Evolutionary conservation across 441 rosid genomes (phyloP), one percentile per base, ranked within the genome.

Genomic region (Pelargonium australe): DNA sequence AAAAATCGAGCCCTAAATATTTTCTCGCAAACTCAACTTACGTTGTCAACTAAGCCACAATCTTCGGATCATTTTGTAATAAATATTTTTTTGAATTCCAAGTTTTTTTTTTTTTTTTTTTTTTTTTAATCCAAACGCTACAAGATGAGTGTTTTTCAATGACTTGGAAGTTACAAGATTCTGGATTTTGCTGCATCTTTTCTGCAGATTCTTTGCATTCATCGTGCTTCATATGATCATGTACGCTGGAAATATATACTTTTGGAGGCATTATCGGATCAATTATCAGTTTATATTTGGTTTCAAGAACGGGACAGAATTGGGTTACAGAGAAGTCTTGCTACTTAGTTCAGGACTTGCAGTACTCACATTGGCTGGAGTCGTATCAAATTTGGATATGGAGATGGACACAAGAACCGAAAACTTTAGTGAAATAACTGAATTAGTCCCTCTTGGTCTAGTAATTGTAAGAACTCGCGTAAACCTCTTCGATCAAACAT

Each of bases 201-300:
- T 43, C 73, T 61, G 81, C 90, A 92, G 97, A 80, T 65, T 92
- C 58, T 92, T 85, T 5, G 88, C 78, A 37, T 88, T 81, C 72
- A 83, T 92, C 64, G 79, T 85, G 64, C 85, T 89, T 76, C 98
- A 92, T 69, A 77, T 84, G 91, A 69, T 85, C 51, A 65, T 86
- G 85, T 87, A 72, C 70, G 82, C 91, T 17, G 86, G 80, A 37
- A 73, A 86, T 43, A 70, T 92, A 74, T 92, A 70, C 77, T 83
- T 80, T 41, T 92, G 98, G 98, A 85, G 76, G 71, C 80, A 79
- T 6, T 87, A 80, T 68, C 79, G 89, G 65, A 68, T 92, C 67
- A 92, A 92, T 68, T 85, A 85, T 73, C 68, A 86, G 0, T 92
- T 92, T 76, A 89, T 92, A 71, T 92, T 88, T 23, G 92, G 91